These are phyloP conservation scores for Adansonia digitata DNA, from an alignment of 345 rosid genomes.

Conservation along the genomic window DNA sequence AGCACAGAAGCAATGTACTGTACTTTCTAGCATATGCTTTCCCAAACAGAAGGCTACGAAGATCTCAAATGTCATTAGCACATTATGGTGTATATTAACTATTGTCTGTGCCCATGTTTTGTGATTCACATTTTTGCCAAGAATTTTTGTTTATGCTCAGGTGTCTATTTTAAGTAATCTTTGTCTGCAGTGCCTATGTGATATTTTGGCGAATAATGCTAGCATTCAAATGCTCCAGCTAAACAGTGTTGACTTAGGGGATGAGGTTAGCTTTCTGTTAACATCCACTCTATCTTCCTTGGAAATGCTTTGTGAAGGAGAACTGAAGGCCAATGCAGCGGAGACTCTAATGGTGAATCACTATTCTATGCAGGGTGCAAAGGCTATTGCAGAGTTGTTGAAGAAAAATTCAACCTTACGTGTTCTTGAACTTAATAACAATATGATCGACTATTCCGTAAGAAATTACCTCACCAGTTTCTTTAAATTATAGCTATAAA, in stretches of 20 bases:
- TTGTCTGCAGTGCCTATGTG: slow-evolving; percentile 58
- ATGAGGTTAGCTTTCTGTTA: slow-evolving; percentile 60
- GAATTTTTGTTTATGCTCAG: slow-evolving; percentile 2
- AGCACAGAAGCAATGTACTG: not conserved
- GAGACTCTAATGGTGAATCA: slow-evolving; percentile 10
- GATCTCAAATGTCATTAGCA: not conserved
- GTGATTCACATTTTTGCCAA: slow-evolving; percentile 13
- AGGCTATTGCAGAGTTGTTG: slow-evolving; percentile 81
- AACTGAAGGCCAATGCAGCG: slow-evolving; percentile 6
- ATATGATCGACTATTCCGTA: slow-evolving; percentile 97
- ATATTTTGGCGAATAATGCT: slow-evolving; percentile 57
- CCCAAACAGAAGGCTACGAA: not conserved
- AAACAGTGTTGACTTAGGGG: slow-evolving; percentile 76
- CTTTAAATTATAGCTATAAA: slow-evolving; percentile 7
- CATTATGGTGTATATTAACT: not conserved
- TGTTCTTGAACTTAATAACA: slow-evolving; percentile 83
- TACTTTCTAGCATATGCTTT: not conserved
- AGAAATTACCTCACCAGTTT: slow-evolving; percentile 23
- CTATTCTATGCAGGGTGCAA: slow-evolving; percentile 69
- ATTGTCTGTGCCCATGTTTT: not conserved
- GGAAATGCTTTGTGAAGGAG: not conserved
- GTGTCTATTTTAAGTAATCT: slow-evolving; percentile 3
- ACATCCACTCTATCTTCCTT: not conserved
- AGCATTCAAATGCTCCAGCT: slow-evolving; percentile 78
- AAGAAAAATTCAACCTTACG: slow-evolving; percentile 75